Base-by-base conservation (phyloP, 1,284 basidiomycete species). In the Takashimella tepidaria region DNA sequence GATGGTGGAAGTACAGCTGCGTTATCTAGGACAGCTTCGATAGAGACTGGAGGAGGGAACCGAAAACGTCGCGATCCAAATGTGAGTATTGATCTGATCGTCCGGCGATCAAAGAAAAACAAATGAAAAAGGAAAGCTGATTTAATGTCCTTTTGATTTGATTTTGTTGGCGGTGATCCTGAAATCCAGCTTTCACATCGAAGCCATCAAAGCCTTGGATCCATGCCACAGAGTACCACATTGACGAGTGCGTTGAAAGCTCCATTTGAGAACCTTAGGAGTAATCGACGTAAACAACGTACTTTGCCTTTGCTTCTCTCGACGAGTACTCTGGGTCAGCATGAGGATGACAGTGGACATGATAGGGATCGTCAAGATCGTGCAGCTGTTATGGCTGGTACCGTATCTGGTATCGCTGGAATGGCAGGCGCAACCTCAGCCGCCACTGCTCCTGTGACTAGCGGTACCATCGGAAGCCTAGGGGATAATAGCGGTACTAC, bases 211-310 rank as follows among this genome's bases (percentile, higher is more conserved):
- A 63, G 57, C 43, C 53, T 66, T 16, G 55, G 60, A 22, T 49
- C 58, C 8, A 52, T 58, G 22, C 59, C 59, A 13, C 57, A 56
- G 3, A 45, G 52, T 6, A n/a, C n/a, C n/a, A 49, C 62, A 3
- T 23, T 66, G 20, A 56, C 47, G 3, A 59, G 64, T 26, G 63
- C 57, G 11, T 53, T 66, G 16, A 65, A 65, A 23, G 58, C 53
- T 21, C 61, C 64, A 3, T 63, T 67, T 31, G 64, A 67, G 49
- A 65, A 64, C 43, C 50, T 68, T 3, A 54, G 59, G 19, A 53
- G 57, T 19, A 61, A 57, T 5, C 55, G 58, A 3, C 52, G 57
- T 23, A 66, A 59, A 31, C 61, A 59, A 25, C 57, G 58, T 11
- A 54, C 54, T 23, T 40, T 41, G 54, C 54, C 44, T 8, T 37